phyloP scores from a whole-genome alignment of 345 rosid species.

The Salix udensis region DNA sequence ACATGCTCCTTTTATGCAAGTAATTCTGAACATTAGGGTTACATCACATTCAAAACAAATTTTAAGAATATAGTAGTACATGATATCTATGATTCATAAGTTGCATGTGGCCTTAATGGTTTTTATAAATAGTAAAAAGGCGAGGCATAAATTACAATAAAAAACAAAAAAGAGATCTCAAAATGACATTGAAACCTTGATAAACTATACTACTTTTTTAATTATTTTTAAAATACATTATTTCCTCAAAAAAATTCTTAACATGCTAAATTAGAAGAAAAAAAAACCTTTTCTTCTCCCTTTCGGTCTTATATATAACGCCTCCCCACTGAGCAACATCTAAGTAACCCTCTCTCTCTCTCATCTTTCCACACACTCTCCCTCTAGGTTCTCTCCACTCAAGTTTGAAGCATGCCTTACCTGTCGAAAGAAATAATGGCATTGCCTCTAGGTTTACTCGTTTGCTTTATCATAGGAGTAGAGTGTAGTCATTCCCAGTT shows the following conservation, averaged over 20 bases:
- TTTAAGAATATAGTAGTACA: background rate
- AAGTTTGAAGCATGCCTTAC: conserved; percentile 22
- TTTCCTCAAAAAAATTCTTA: no score
- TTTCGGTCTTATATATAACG: conserved; percentile 27
- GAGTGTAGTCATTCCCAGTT: conserved; percentile 34
- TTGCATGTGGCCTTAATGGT: no score
- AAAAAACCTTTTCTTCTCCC: background rate
- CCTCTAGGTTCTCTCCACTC: conserved; percentile 14
- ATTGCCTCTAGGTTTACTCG: conserved; percentile 26
- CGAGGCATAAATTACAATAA: no score
- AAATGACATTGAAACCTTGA: no score
- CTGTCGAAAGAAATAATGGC: conserved; percentile 32
- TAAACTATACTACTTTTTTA: no score
- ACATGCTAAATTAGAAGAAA: background rate
- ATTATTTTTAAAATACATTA: no score
- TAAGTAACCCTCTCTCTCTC: background rate
- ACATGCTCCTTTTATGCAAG: background rate
- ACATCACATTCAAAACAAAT: no score
- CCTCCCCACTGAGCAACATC: conserved; percentile 13
- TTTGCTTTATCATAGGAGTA: conserved; percentile 23
- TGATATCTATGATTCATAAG: no score
- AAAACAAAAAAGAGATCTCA: no score
- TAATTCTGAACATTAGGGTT: background rate
- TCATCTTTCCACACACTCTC: conserved; percentile 8
- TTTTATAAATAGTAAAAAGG: no score